Conservation (phyloP, 2,329 filamentous ascomycete species). For the Sporothrix brunneoviolacea region DNA sequence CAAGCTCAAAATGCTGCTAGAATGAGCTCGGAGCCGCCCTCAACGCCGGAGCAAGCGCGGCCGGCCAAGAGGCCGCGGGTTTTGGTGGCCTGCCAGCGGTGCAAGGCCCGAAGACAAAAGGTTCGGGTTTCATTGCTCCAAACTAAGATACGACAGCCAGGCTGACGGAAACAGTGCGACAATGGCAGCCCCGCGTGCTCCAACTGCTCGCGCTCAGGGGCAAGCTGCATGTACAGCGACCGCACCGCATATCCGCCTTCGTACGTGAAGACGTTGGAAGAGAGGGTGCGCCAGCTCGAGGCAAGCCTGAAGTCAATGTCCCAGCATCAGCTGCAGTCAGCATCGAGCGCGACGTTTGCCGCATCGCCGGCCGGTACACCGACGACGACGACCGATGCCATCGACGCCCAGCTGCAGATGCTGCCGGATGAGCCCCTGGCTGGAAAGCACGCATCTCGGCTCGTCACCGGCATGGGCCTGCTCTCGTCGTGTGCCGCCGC, state of each 20-base stretch:
- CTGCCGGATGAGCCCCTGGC: background rate
- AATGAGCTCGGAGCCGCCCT: background rate
- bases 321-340: background rate
- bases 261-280: slow-evolving; percentile 12
- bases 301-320: background rate
- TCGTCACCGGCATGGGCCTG: slow-evolving; percentile 12
- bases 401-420: background rate
- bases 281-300: slow-evolving; percentile 3
- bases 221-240: slow-evolving; percentile 9
- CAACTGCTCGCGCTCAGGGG: slow-evolving; percentile 9
- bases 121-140: too few relatives aligned
- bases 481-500: slow-evolving; percentile 12
- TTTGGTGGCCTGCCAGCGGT: slow-evolving; percentile 12
- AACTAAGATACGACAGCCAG: too few relatives aligned
- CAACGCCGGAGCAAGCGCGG: background rate
- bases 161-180: slow-evolving; percentile 11
- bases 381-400: background rate
- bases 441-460: background rate
- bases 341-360: too few relatives aligned
- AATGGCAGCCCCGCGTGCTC: slow-evolving; percentile 12
- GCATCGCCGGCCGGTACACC: too few relatives aligned
- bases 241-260: slow-evolving; percentile 10
- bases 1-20: too few relatives aligned
- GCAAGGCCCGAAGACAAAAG: slow-evolving; percentile 13
- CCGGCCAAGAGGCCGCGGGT: slow-evolving; percentile 10